Conservation (phyloP, 441 rosid species). For the Populus hybrid region DNA sequence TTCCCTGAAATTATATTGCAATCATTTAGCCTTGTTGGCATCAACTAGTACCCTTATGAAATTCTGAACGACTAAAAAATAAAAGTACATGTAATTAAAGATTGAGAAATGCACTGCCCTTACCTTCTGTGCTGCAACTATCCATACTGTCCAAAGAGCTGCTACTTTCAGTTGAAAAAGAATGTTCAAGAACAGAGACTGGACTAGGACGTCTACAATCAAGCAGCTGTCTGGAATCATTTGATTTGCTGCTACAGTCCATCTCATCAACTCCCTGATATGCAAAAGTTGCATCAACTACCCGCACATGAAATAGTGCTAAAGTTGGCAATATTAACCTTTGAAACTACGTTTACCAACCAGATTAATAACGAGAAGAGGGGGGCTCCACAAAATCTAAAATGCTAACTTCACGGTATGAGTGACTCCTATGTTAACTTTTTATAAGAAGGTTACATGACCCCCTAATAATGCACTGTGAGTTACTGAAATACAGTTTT, state of each 20-base stretch:
- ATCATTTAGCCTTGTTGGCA: conserved; percentile 13
- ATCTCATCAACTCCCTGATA: conserved; percentile 52
- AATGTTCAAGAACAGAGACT: conserved; percentile 58
- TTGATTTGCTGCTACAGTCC: conserved; percentile 35
- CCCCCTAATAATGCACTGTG: not conserved
- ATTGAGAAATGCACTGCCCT: not conserved
- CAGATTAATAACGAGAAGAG: not conserved
- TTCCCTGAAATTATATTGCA: conserved; percentile 36
- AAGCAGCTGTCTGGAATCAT: conserved; percentile 31
- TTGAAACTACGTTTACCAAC: not conserved
- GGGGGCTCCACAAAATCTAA: too few species aligned
- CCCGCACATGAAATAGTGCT: not conserved
- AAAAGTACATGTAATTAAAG: not conserved
- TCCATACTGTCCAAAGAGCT: conserved; percentile 59
- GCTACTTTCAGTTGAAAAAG: conserved; percentile 64
- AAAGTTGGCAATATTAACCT: not conserved
- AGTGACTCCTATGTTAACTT: not conserved
- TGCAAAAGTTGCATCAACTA: conserved; percentile 10
- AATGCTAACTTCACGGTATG: not conserved
- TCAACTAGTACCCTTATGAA: not conserved
- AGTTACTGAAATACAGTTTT: not conserved
- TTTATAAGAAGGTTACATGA: not conserved
- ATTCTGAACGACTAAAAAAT: not conserved
- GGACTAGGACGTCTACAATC: conserved; percentile 66
- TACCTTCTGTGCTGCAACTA: conserved; percentile 51